These are phyloP conservation scores for Aspergillus quadricinctus DNA, from an alignment of 2,329 filamentous ascomycete genomes.

Conservation along the genomic window DNA sequence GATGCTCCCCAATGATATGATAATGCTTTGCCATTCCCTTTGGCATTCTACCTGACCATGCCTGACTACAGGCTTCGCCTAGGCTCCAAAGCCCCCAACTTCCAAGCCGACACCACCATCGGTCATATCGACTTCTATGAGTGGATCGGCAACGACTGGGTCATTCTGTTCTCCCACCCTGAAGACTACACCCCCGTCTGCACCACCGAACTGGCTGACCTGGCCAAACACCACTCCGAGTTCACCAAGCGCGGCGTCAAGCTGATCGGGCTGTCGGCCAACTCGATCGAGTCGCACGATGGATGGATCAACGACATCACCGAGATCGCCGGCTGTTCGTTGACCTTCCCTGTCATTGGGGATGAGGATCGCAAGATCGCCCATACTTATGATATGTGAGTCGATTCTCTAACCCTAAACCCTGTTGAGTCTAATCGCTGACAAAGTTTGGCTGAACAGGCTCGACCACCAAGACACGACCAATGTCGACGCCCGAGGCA, in stretches of 20 bases:
- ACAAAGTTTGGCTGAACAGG: too few species aligned
- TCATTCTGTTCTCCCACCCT: constrained; percentile 68
- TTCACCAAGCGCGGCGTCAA: constrained; percentile 85
- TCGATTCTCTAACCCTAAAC: too few species aligned
- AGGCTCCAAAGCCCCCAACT: constrained; percentile 64
- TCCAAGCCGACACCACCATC: constrained; percentile 63
- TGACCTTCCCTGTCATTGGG: constrained; percentile 75
- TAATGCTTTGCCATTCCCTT: too few species aligned
- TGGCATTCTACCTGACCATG: too few species aligned
- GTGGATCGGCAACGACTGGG: constrained; percentile 67
- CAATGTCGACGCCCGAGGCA: constrained; percentile 73
- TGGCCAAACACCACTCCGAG: constrained; percentile 84
- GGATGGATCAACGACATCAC: constrained; percentile 88
- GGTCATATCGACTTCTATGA: constrained; percentile 68
- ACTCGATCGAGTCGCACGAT: constrained; percentile 77
- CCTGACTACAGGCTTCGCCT: constrained; percentile 51
- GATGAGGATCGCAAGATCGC: constrained; percentile 77
- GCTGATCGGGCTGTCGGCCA: constrained; percentile 83
- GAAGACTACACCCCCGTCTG: constrained; percentile 89
- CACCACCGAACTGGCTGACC: constrained; percentile 92
- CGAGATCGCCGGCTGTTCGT: constrained; percentile 69
- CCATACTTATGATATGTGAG: constrained; percentile 70
- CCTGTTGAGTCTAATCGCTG: too few species aligned
- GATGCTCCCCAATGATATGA: too few species aligned
- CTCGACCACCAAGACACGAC: constrained; percentile 76